phyloP scores from a whole-genome alignment of 345 rosid species.

The Murraya paniculata region DNA sequence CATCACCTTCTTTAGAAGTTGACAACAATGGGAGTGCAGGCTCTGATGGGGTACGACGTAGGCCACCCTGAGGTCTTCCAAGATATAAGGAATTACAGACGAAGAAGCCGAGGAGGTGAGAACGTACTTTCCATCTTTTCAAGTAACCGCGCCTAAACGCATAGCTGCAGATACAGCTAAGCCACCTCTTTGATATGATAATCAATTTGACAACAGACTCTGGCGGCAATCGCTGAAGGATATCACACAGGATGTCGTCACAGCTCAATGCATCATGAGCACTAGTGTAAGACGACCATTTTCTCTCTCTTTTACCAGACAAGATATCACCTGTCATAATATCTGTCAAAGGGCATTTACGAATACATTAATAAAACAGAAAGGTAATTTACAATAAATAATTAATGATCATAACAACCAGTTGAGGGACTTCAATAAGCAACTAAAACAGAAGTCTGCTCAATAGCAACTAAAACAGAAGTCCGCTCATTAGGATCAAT shows the following conservation, averaged over 20 bases:
- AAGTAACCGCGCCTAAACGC: conserved; percentile 43
- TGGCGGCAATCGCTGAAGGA: conserved; percentile 51
- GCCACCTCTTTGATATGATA: conserved; percentile 60
- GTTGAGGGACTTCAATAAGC: not conserved
- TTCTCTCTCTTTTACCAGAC: conserved; percentile 13
- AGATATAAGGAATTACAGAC: conserved; percentile 49
- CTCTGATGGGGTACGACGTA: conserved; percentile 45
- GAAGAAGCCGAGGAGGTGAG: conserved; percentile 54
- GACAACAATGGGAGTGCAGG: conserved; percentile 53
- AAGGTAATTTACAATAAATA: not conserved
- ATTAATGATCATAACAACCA: not conserved
- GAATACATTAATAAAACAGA: not conserved
- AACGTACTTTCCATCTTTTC: conserved; percentile 40
- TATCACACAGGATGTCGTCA: conserved; percentile 49
- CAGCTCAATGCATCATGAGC: conserved; percentile 38
- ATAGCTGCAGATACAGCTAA: conserved; percentile 43
- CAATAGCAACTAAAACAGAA: not conserved
- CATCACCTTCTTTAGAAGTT: conserved; percentile 54
- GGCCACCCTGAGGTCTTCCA: conserved; percentile 35
- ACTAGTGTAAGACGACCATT: conserved; percentile 9
- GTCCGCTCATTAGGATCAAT: not conserved
- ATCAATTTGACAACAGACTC: conserved; percentile 38
- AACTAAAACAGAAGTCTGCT: not conserved
- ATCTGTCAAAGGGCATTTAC: not conserved
- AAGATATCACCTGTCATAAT: not conserved